Conservation (phyloP, 176 grass and related monocot genomes). For the Oryza rufipogon region DNA sequence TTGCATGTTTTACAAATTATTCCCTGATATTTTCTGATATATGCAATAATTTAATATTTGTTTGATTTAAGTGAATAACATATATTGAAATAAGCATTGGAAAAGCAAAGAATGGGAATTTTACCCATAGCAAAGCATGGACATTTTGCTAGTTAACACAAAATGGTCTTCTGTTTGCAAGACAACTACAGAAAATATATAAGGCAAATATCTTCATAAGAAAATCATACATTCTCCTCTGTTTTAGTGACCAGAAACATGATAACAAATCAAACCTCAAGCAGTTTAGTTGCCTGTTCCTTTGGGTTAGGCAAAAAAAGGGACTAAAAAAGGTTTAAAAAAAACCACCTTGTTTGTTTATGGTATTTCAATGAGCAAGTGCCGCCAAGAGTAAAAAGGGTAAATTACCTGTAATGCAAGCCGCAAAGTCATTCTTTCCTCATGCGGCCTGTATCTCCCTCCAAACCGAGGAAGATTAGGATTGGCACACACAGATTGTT, state of each 20-base stretch:
- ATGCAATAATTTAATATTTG: no score
- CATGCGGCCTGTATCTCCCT: conserved; percentile 57
- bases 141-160: not conserved
- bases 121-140: no score
- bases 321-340: conserved; percentile 6
- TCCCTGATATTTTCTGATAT: no score
- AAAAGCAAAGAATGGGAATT: no score
- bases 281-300: not conserved
- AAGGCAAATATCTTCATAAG: no score
- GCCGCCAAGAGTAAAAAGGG: not conserved
- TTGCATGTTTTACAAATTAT: no score
- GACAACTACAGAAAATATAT: not conserved
- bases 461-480: conserved; percentile 54
- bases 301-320: not conserved
- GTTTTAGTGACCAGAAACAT: not conserved
- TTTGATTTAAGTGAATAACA: no score
- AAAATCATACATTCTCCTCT: not conserved
- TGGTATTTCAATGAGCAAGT: not conserved
- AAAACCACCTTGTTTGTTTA: conserved; percentile 14
- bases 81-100: no score
- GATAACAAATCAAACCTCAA: not conserved
- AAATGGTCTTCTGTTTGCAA: not conserved
- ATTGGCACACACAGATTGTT: conserved; percentile 54
- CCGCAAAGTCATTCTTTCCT: conserved; percentile 75
- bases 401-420: conserved; percentile 81